Base-by-base conservation (phyloP, 2,329 filamentous ascomycete species). In the Pseudocercospora macadamiae region DNA sequence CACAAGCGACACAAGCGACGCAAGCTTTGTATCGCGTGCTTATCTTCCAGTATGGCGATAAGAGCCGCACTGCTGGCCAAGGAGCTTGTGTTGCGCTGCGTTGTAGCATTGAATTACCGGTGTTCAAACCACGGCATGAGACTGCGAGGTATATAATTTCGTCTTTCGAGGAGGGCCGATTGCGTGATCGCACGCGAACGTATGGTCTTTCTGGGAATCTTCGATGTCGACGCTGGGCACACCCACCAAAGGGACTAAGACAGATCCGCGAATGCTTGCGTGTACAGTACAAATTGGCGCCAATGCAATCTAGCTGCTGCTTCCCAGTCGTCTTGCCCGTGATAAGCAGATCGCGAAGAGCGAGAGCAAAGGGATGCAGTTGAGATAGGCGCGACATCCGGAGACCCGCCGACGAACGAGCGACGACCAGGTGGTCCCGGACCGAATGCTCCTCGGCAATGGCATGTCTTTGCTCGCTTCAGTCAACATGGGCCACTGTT, bases 1-100 rank as follows among this genome's bases (percentile, higher is more conserved):
- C 18, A n/a, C n/a, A n/a, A n/a, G n/a, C 21, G 5, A 3, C 23
- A 37, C 18, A 37, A 55, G 42, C 25, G 16, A 30, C 10, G 23
- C 44, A 55, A 21, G 21, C 30, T 30, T 18, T 30, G 28, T 21
- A 37, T 55, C 23, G 53, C 39, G 53, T 55, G 53, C 53, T 55
- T 49, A 14, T 55, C 53, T 55, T 49, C 37, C 16, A 21, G 26
- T 19, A 54, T 54, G 37, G 52, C 52, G 52, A 54, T 54, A 54
- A 45, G 36, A 45, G 30, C 30, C 39, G 39, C 39, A 44, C 36
- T 37, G n/a, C n/a, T 37, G 36, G 36, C 36, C 36, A 23, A 44
- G 19, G 14, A 44, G 19, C 18, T 44, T 23, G 18, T 26, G 16
- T 21, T 45, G 18, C 21, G 19, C 19, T 12, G 8, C 19, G 21